Conservation (phyloP, 495 filamentous ascomycete species). For the Neurospora sp. region DNA sequence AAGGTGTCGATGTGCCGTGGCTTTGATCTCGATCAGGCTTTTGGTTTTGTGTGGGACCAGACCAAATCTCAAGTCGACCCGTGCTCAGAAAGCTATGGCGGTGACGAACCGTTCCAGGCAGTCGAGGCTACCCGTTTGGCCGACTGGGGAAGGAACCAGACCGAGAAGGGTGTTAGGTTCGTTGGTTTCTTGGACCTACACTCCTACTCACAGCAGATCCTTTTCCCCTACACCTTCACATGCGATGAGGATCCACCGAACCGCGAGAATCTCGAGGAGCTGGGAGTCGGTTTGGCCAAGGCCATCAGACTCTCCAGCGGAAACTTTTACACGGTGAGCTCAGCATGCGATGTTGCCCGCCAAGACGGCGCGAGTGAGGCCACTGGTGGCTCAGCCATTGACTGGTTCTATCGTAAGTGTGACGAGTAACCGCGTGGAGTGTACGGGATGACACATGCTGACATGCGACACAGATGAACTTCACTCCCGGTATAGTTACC, state of each 20-base stretch:
- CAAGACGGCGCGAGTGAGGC: slow-evolving; percentile 20
- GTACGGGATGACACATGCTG: slow-evolving; percentile 1
- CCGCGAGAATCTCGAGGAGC: slow-evolving; percentile 82
- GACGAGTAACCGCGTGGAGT: not conserved
- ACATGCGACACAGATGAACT: slow-evolving; percentile 45
- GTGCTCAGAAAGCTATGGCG: slow-evolving; percentile 86
- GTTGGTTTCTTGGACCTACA: slow-evolving; percentile 84
- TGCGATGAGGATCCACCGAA: slow-evolving; percentile 70
- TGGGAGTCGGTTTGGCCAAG: slow-evolving; percentile 83
- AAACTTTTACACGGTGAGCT: slow-evolving; percentile 67
- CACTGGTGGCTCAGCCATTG: slow-evolving; percentile 75
- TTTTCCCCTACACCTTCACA: slow-evolving; percentile 86
- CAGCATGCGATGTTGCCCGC: slow-evolving; percentile 64
- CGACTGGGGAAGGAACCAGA: slow-evolving; percentile 80
- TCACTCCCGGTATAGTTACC: slow-evolving; percentile 73
- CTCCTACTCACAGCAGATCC: slow-evolving; percentile 89
- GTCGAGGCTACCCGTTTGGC: slow-evolving; percentile 67
- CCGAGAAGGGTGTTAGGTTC: slow-evolving; percentile 59
- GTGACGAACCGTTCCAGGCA: slow-evolving; percentile 73
- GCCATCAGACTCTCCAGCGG: slow-evolving; percentile 69
- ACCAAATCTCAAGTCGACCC: slow-evolving; percentile 59
- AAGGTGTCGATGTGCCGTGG: slow-evolving; percentile 75
- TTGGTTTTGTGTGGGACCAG: slow-evolving; percentile 75
- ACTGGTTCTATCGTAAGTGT: slow-evolving; percentile 78
- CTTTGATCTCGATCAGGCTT: slow-evolving; percentile 80